Conservation (phyloP, 352 stramenopile species). For the Phytophthora cryptogea region DNA sequence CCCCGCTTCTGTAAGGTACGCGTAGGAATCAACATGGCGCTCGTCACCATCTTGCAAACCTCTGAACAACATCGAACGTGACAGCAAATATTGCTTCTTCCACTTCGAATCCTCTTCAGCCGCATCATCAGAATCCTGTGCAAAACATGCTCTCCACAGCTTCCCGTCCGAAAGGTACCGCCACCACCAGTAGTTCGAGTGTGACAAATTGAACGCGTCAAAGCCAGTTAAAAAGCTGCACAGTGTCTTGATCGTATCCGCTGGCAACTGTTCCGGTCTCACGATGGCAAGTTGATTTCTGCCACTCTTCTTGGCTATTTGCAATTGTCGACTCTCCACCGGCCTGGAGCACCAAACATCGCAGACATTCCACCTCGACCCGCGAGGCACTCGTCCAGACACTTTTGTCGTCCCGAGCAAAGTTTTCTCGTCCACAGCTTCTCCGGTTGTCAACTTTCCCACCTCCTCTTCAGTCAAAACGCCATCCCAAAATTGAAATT, state of each 20-base stretch:
- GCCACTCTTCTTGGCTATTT: constrained; percentile 1
- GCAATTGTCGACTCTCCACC: constrained; percentile 1
- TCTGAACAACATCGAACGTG: constrained; percentile 20
- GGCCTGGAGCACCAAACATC: constrained; percentile 12
- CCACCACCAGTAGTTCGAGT: constrained; percentile 26
- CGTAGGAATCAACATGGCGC: constrained; percentile 10
- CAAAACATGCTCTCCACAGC: constrained; percentile 4
- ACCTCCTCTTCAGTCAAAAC: constrained; percentile 20
- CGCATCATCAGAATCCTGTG: background rate
- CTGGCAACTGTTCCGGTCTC: constrained; percentile 24
- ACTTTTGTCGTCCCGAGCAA: constrained; percentile 7
- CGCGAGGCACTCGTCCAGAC: background rate
- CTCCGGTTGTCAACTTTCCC: constrained; percentile 7
- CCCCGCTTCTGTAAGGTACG: constrained; percentile 6
- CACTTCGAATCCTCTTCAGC: background rate
- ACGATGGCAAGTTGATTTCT: constrained; percentile 11
- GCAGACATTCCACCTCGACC: constrained; percentile 23
- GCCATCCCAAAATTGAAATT: constrained; percentile 37
- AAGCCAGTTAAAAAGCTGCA: constrained; percentile 35
- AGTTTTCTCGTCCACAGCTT: background rate
- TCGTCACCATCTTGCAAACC: constrained; percentile 3
- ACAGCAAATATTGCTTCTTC: constrained; percentile 21
- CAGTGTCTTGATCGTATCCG: constrained; percentile 24
- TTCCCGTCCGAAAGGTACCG: constrained; percentile 3
- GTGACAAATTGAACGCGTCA: constrained; percentile 34